phyloP scores from a whole-genome alignment of 805 yeast species.

The Saitoella complicata region DNA sequence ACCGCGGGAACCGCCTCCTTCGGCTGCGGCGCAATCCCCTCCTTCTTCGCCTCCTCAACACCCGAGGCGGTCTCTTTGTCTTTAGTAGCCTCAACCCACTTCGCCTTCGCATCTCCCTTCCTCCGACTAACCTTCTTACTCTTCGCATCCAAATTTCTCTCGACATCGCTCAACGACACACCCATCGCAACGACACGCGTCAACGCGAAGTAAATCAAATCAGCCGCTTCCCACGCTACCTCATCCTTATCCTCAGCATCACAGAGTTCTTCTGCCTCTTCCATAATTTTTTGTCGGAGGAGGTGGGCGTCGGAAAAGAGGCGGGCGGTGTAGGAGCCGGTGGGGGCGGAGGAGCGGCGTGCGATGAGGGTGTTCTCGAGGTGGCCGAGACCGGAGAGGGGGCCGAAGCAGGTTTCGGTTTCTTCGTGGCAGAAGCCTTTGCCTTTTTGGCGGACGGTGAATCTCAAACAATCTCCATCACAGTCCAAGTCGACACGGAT shows the following conservation, averaged over 20 bases:
- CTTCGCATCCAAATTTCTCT: conserved; percentile 68
- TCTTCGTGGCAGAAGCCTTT: conserved; percentile 86
- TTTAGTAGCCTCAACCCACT: conserved; percentile 32
- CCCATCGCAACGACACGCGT: conserved; percentile 58
- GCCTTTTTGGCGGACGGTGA: conserved; percentile 71
- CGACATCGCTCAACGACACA: conserved; percentile 66
- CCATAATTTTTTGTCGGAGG: conserved; percentile 74
- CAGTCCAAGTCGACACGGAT: conserved; percentile 62
- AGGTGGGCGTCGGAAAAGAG: conserved; percentile 63
- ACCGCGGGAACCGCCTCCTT: too few relatives aligned
- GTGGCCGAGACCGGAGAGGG: conserved; percentile 45
- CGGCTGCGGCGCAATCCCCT: too few relatives aligned
- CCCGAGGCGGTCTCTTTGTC: conserved; percentile 1
- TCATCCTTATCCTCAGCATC: conserved; percentile 59
- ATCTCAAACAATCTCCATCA: conserved; percentile 80
- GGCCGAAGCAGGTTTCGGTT: conserved; percentile 67
- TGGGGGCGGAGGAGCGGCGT: conserved; percentile 59
- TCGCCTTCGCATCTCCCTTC: conserved; percentile 88
- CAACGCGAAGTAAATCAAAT: conserved; percentile 52
- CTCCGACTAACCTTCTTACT: conserved; percentile 78
- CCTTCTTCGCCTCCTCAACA: too few relatives aligned
- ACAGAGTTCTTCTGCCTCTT: conserved; percentile 89
- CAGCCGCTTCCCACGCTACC: conserved; percentile 96
- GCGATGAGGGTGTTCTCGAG: conserved; percentile 51
- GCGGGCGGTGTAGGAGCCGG: conserved; percentile 86